Conservation (phyloP, 2,329 filamentous ascomycete species). For the Pseudofabraea citricarpa region DNA sequence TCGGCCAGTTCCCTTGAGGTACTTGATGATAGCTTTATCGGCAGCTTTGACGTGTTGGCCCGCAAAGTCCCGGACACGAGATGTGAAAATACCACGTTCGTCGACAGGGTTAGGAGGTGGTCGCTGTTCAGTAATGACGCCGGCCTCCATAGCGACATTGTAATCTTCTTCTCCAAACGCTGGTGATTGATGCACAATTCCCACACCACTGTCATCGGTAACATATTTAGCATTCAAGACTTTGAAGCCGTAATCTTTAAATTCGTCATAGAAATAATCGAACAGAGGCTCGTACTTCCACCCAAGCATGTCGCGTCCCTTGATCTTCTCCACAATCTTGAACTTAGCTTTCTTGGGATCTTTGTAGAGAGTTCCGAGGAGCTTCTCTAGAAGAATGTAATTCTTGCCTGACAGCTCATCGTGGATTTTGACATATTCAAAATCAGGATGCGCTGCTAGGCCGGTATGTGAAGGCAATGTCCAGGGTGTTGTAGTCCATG, state of each 20-base stretch:
- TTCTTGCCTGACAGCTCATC: conserved; percentile 80
- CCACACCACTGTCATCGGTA: conserved; percentile 83
- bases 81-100: conserved; percentile 74
- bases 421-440: conserved; percentile 81
- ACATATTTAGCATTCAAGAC: conserved; percentile 84
- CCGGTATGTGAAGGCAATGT: conserved; percentile 78
- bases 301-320: conserved; percentile 75
- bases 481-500: conserved; percentile 93
- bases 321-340: conserved; percentile 73
- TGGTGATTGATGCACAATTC: conserved; percentile 89
- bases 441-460: conserved; percentile 73
- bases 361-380: conserved; percentile 82
- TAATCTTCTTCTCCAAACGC: conserved; percentile 98
- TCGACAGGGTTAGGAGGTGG: conserved; percentile 90
- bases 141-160: conserved; percentile 69
- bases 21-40: conserved; percentile 89
- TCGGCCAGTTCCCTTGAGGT: conserved; percentile 72
- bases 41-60: conserved; percentile 89
- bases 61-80: conserved; percentile 72
- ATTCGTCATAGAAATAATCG: conserved; percentile 83
- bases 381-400: conserved; percentile 78
- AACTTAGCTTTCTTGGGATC: conserved; percentile 94
- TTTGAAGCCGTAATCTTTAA: conserved; percentile 78
- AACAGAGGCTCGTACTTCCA: conserved; percentile 90
- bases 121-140: conserved; percentile 71